A percentile compares a stretch with the other conserved stretches of the same genome.
Evolutionary conservation across 2,329 filamentous ascomycete species (phyloP).

Genomic region (Thelonectria blattea): DNA sequence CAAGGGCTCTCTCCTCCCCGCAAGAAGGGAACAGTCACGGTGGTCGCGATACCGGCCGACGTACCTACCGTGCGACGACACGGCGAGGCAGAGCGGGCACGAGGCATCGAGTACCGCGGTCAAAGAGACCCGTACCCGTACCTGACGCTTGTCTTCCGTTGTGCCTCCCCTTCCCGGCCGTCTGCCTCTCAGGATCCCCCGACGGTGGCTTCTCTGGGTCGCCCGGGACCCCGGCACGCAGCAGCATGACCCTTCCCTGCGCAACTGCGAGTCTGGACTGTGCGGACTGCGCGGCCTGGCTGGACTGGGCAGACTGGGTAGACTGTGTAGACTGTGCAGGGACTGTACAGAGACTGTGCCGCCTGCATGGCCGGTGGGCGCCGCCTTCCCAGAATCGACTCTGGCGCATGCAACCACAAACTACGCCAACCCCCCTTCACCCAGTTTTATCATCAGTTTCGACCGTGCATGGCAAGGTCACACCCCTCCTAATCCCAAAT

Average conservation of each 20-base stretch:
- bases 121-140: conserved; percentile 4
- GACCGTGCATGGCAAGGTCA: conserved; percentile 6
- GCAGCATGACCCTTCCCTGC: background rate
- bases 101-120: background rate
- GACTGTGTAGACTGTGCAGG: conserved; percentile 3
- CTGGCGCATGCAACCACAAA: background rate
- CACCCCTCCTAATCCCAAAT: conserved; percentile 16
- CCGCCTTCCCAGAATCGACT: conserved; percentile 16
- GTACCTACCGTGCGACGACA: too few relatives aligned
- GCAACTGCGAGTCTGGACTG: background rate
- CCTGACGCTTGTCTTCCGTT: conserved; percentile 11
- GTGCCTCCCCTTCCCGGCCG: background rate
- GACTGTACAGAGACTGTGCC: too few relatives aligned
- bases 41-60: background rate
- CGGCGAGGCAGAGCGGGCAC: background rate
- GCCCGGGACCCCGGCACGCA: conserved; percentile 12
- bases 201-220: conserved; percentile 7
- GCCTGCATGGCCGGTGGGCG: conserved; percentile 2
- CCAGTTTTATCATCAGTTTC: conserved; percentile 11
- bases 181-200: conserved; percentile 4
- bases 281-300: background rate
- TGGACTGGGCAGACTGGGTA: background rate
- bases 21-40: background rate
- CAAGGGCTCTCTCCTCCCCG: too few relatives aligned
- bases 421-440: background rate